Conservation (phyloP, 2,329 filamentous ascomycete genomes). For the Westerdykella sp. region DNA sequence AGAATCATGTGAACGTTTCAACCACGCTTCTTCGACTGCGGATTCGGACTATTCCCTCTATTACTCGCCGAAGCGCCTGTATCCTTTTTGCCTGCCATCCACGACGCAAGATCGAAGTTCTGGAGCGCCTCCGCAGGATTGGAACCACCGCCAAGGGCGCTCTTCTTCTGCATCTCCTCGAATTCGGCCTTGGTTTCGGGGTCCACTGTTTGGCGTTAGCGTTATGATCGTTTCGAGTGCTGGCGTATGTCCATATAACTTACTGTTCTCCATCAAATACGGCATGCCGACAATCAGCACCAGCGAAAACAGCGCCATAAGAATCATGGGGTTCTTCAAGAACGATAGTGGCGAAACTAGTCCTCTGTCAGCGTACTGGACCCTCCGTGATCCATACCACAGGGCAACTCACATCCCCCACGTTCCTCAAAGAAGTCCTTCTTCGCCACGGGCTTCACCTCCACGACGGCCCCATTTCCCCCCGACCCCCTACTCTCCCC, state of each 20-base stretch:
- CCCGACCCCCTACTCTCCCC: constrained; percentile 55
- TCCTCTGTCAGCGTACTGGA: constrained; percentile 14
- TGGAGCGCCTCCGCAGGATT: constrained; percentile 48
- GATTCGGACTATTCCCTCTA: constrained; percentile 25
- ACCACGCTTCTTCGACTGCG: constrained; percentile 11
- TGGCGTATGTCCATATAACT: constrained; percentile 33
- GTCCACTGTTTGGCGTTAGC: constrained; percentile 63
- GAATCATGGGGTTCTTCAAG: constrained; percentile 93
- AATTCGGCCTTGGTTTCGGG: constrained; percentile 92
- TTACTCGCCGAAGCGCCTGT: constrained; percentile 9
- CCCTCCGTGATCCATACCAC: neutral
- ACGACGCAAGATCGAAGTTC: constrained; percentile 62
- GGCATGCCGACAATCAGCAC: constrained; percentile 86
- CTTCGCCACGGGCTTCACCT: constrained; percentile 54
- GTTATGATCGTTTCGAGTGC: neutral
- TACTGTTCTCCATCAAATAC: constrained; percentile 92
- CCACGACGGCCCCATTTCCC: constrained; percentile 44
- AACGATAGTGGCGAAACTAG: constrained; percentile 73
- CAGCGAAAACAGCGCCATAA: constrained; percentile 80
- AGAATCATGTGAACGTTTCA: neutral
- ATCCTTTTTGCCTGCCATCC: constrained; percentile 55
- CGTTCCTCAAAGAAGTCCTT: constrained; percentile 76
- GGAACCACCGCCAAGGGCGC: constrained; percentile 50
- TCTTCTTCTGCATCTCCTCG: constrained; percentile 78
- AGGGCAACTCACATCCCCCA: constrained; percentile 59